Evolutionary conservation across 2,329 filamentous ascomycete genomes (phyloP).

Genomic region (Pyricularia grisea): DNA sequence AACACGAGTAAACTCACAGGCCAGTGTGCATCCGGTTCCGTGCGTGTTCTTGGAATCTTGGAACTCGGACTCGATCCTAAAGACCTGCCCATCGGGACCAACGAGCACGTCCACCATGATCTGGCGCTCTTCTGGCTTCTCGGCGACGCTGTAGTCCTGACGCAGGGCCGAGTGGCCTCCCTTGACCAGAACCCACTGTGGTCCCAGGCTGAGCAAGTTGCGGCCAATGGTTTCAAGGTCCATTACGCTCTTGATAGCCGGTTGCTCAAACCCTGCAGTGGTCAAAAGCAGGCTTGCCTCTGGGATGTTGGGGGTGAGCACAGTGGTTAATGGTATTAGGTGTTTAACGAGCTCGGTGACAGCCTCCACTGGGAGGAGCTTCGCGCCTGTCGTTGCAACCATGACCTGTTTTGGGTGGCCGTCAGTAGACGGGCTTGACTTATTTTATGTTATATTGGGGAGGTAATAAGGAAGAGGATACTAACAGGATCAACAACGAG

Average conservation of each 20-base stretch:
- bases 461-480: background rate
- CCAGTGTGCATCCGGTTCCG: slow-evolving; percentile 88
- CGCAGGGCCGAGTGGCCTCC: slow-evolving; percentile 81
- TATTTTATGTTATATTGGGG: background rate
- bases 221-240: slow-evolving; percentile 63
- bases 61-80: slow-evolving; percentile 61
- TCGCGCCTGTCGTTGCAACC: slow-evolving; percentile 73
- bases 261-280: slow-evolving; percentile 30
- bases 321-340: slow-evolving; percentile 55
- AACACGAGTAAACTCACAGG: slow-evolving; percentile 47
- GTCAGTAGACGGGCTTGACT: background rate
- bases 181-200: slow-evolving; percentile 77
- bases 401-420: slow-evolving; percentile 58
- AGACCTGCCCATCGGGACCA: slow-evolving; percentile 43
- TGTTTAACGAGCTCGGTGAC: slow-evolving; percentile 47
- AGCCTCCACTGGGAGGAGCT: slow-evolving; percentile 57
- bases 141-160: slow-evolving; percentile 40
- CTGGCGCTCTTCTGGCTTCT: slow-evolving; percentile 46
- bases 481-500: slow-evolving; percentile 69
- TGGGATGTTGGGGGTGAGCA: slow-evolving; percentile 70
- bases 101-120: slow-evolving; percentile 71
- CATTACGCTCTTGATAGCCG: slow-evolving; percentile 41
- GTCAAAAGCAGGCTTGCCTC: slow-evolving; percentile 60
- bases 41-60: slow-evolving; percentile 74
- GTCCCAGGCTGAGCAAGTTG: slow-evolving; percentile 57